Conservation (phyloP, 208 protist genomes). For the Herpetomonas samuelpessoai region DNA sequence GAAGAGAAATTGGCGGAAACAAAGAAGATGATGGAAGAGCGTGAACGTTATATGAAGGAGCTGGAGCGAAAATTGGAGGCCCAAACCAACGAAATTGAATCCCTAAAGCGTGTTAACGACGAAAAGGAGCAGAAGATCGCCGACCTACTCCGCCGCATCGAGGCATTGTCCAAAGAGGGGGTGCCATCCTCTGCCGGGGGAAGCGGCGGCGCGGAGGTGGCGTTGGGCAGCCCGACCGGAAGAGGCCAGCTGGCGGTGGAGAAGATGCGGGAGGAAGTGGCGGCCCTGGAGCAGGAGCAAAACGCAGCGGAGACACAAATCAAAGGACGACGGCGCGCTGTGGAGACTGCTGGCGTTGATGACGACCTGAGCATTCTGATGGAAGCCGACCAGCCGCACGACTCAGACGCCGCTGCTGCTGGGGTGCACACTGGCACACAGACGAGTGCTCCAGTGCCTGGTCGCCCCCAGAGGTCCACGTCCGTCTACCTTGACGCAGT, state of each 20-base stretch:
- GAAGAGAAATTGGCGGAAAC: slow-evolving; percentile 71
- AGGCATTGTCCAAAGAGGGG: slow-evolving; percentile 14
- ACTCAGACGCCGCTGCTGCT: slow-evolving; percentile 5
- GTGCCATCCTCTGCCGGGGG: background rate
- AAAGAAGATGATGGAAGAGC: slow-evolving; percentile 64
- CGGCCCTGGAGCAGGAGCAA: slow-evolving; percentile 60
- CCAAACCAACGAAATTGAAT: slow-evolving; percentile 55
- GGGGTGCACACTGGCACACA: background rate
- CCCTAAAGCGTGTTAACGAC: slow-evolving; percentile 45
- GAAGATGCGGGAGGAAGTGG: slow-evolving; percentile 50
- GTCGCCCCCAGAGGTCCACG: slow-evolving; percentile 1
- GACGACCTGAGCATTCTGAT: background rate
- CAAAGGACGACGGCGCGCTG: slow-evolving; percentile 18
- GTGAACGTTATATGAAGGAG: slow-evolving; percentile 58
- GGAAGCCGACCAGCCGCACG: background rate
- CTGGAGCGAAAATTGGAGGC: slow-evolving; percentile 47
- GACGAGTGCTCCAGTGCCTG: background rate
- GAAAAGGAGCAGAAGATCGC: slow-evolving; percentile 67
- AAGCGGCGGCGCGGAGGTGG: background rate
- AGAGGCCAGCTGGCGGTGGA: slow-evolving; percentile 32
- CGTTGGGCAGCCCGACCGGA: background rate
- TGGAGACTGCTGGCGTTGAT: background rate
- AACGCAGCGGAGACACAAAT: slow-evolving; percentile 27
- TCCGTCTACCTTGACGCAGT: slow-evolving; percentile 5
- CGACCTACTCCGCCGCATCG: slow-evolving; percentile 56